A percentile compares a stretch with the other conserved stretches of the same genome.
These are phyloP conservation scores for Nemania sp. DNA, from an alignment of 2,329 filamentous ascomycete species.

Conservation along the genomic window DNA sequence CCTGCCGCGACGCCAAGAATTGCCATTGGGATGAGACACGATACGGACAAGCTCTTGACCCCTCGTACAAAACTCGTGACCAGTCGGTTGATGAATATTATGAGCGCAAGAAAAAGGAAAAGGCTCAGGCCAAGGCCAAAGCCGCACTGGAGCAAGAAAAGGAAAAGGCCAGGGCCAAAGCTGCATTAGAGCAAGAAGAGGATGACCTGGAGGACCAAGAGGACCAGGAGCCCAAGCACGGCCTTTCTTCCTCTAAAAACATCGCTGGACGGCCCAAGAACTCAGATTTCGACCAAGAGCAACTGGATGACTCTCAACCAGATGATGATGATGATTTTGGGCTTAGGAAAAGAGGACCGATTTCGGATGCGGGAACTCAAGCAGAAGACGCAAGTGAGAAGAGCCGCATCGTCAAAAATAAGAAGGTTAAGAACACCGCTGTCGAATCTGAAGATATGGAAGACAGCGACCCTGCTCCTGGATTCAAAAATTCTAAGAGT, in stretches of 20 bases:
- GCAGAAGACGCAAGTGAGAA: slow-evolving; percentile 1
- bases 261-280: slow-evolving; percentile 6
- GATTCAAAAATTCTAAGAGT: slow-evolving; percentile 4
- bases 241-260: not conserved
- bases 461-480: slow-evolving; percentile 25
- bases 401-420: not conserved
- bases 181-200: slow-evolving; percentile 15
- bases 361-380: slow-evolving; percentile 11
- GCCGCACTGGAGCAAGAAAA: slow-evolving; percentile 35
- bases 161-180: slow-evolving; percentile 32
- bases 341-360: slow-evolving; percentile 30
- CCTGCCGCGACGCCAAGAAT: slow-evolving; percentile 51
- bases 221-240: slow-evolving; percentile 19
- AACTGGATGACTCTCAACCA: slow-evolving; percentile 1
- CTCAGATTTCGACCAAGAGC: slow-evolving; percentile 14
- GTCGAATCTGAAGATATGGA: slow-evolving; percentile 7
- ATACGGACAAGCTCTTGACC: slow-evolving; percentile 56
- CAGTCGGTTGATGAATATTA: slow-evolving; percentile 37
- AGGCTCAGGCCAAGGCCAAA: slow-evolving; percentile 31
- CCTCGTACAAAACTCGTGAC: slow-evolving; percentile 47
- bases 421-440: not conserved
- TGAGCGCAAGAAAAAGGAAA: slow-evolving; percentile 40
- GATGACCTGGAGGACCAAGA: slow-evolving; percentile 6
- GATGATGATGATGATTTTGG: slow-evolving; percentile 4
- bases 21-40: slow-evolving; percentile 58